Percentiles rank a stretch among this genome's conserved stretches.
Evolutionary conservation across 805 yeast genomes (phyloP).

Genomic region (Monosporozyma unispora): DNA sequence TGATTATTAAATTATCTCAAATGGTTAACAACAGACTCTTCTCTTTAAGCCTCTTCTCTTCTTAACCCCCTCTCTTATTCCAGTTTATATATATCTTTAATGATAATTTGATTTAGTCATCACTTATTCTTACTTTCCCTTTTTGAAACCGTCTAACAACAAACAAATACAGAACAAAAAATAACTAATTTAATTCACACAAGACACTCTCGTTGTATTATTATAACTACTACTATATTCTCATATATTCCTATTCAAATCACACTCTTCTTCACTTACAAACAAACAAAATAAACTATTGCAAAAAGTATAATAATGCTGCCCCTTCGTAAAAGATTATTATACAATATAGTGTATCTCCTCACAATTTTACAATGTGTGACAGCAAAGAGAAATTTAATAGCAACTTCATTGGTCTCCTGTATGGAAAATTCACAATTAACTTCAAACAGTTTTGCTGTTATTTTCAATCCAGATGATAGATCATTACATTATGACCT

Average conservation of each 20-base stretch:
- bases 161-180: too few relatives aligned
- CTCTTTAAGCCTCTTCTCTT: too few relatives aligned
- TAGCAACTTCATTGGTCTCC: slow-evolving; percentile 73
- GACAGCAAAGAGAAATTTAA: slow-evolving; percentile 30
- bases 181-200: too few relatives aligned
- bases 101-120: too few relatives aligned
- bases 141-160: too few relatives aligned
- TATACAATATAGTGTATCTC: background rate
- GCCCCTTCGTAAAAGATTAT: background rate
- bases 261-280: background rate
- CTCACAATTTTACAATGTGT: background rate
- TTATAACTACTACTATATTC: too few relatives aligned
- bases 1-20: too few relatives aligned
- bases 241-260: background rate
- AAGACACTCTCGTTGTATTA: too few relatives aligned
- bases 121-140: too few relatives aligned
- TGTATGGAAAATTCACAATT: slow-evolving; percentile 74
- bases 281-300: background rate
- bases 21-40: too few relatives aligned
- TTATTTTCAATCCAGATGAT: slow-evolving; percentile 65
- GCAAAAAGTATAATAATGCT: background rate
- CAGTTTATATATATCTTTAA: too few relatives aligned
- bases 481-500: slow-evolving; percentile 60
- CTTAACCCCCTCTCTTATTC: too few relatives aligned
- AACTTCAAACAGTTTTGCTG: slow-evolving; percentile 66